Conservation (phyloP, 2,329 filamentous ascomycete genomes). For the Tolypocladium ophioglossoides region DNA sequence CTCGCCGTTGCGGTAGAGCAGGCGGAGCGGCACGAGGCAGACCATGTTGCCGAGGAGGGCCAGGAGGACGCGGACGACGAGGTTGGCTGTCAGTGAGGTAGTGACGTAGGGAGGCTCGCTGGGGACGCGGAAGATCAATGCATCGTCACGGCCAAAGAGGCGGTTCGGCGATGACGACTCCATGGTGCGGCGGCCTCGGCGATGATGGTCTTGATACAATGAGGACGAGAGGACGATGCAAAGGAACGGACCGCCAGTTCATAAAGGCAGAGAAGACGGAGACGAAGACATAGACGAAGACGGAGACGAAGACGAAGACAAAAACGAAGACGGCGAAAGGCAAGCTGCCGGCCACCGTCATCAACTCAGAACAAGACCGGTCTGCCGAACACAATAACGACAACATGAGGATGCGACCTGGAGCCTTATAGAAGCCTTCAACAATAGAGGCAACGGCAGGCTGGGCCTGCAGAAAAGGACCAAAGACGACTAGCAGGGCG, state of each 20-base stretch:
- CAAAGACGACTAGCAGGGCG: background rate
- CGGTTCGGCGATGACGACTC: background rate
- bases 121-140: constrained; percentile 4
- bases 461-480: background rate
- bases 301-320: too few species aligned
- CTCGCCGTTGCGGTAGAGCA: constrained; percentile 42
- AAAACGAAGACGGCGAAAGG: background rate
- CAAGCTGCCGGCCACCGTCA: background rate
- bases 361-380: background rate
- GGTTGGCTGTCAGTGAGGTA: constrained; percentile 30
- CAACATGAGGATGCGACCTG: background rate
- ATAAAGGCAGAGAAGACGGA: background rate
- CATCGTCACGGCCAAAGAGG: background rate
- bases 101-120: constrained; percentile 11
- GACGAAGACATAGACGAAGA: too few species aligned
- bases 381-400: background rate
- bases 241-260: background rate
- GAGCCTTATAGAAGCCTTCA: background rate
- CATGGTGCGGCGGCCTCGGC: background rate
- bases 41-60: constrained; percentile 32
- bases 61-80: constrained; percentile 37
- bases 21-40: constrained; percentile 39
- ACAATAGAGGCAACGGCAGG: background rate
- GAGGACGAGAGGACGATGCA: too few species aligned
- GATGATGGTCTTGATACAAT: background rate